Evolutionary conservation across 2,329 filamentous ascomycete genomes (phyloP).

Genomic region (Colletotrichum karsti): DNA sequence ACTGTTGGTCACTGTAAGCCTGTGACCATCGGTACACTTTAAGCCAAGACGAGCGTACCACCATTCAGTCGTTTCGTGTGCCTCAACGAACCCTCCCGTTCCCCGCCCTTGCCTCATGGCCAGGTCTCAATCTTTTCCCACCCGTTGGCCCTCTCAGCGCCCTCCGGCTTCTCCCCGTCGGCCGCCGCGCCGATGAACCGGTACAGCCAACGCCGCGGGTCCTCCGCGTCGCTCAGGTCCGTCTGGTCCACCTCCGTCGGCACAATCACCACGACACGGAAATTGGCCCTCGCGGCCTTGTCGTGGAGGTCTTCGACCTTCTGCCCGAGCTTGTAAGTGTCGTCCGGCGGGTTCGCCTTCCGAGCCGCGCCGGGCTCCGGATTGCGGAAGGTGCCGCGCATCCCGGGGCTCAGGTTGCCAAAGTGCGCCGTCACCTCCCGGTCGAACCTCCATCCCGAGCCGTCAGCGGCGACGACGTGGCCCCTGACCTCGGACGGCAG

Average conservation of each 20-base stretch:
- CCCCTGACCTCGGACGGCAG: neutral
- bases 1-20: neutral
- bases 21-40: neutral
- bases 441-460: slow-evolving; percentile 76
- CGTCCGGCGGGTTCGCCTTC: slow-evolving; percentile 53
- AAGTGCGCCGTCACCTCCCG: slow-evolving; percentile 87
- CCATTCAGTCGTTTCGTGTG: neutral
- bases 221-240: slow-evolving; percentile 74
- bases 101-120: slow-evolving; percentile 51
- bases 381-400: slow-evolving; percentile 81
- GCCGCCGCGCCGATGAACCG: slow-evolving; percentile 57
- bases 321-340: slow-evolving; percentile 60
- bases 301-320: slow-evolving; percentile 79
- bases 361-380: slow-evolving; percentile 73
- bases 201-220: slow-evolving; percentile 73
- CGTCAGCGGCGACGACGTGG: slow-evolving; percentile 35
- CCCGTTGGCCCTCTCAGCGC: slow-evolving; percentile 40
- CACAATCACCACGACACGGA: slow-evolving; percentile 83
- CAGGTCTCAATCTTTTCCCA: slow-evolving; percentile 79
- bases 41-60: neutral
- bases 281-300: slow-evolving; percentile 74
- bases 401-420: slow-evolving; percentile 83
- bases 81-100: neutral
- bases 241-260: slow-evolving; percentile 80
- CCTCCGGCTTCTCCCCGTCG: slow-evolving; percentile 34